Conservation (phyloP, 805 yeast species). For the Cyberlindnera euphorbiae region DNA sequence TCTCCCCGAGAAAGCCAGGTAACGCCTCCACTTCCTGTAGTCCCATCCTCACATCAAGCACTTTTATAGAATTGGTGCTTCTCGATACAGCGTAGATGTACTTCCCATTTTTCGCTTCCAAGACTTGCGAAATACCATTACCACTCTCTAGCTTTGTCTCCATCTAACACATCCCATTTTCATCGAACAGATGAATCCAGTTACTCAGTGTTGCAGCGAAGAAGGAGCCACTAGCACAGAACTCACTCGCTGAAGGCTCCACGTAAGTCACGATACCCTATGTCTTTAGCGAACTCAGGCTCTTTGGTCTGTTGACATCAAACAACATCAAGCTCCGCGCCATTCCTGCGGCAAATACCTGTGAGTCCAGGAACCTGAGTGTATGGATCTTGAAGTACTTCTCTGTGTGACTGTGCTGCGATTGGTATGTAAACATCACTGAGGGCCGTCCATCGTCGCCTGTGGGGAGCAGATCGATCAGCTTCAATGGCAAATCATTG, state of each 20-base stretch:
- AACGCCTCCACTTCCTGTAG: slow-evolving; percentile 13
- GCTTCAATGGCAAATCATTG: slow-evolving; percentile 33
- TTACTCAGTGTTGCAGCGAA: slow-evolving; percentile 31
- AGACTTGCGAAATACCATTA: slow-evolving; percentile 32
- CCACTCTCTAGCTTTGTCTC: slow-evolving; percentile 16
- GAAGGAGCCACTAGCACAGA: slow-evolving; percentile 15
- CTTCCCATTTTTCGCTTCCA: slow-evolving; percentile 33
- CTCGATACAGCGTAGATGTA: slow-evolving; percentile 32
- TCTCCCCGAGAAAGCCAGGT: slow-evolving; percentile 7
- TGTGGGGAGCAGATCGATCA: slow-evolving; percentile 22
- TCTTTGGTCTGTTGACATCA: slow-evolving; percentile 26
- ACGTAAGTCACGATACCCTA: slow-evolving; percentile 23
- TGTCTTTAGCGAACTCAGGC: slow-evolving; percentile 10
- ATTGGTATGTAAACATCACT: slow-evolving; percentile 25
- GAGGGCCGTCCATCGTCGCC: slow-evolving; percentile 13
- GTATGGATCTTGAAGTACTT: slow-evolving; percentile 28
- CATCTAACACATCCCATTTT: slow-evolving; percentile 19
- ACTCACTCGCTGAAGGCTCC: slow-evolving; percentile 5
- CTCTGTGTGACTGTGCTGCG: slow-evolving; percentile 30
- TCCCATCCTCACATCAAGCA: slow-evolving; percentile 33
- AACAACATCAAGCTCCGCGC: slow-evolving; percentile 26
- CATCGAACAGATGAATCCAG: slow-evolving; percentile 28
- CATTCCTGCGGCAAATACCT: slow-evolving; percentile 30
- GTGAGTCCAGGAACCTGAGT: slow-evolving; percentile 20
- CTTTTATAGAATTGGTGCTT: slow-evolving; percentile 25